Evolutionary conservation across 176 grass and related monocot species (phyloP).

Genomic region (Raddia distichophylla): DNA sequence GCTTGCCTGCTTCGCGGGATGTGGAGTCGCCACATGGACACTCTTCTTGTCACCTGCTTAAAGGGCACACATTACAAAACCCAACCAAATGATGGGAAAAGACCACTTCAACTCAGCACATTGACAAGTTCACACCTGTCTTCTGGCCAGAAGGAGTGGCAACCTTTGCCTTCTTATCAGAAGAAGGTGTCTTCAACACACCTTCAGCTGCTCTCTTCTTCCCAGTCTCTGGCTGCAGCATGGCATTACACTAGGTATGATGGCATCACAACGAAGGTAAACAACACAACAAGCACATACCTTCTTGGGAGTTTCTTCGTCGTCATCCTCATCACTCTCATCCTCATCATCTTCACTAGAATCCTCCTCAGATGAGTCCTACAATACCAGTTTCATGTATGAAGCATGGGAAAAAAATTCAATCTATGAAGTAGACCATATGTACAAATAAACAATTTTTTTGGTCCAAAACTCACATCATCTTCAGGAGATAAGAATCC

Average conservation of each 20-base stretch:
- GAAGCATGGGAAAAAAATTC: neutral
- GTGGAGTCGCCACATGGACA: conserved; percentile 73
- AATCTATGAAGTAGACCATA: neutral
- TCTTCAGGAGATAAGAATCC: conserved; percentile 35
- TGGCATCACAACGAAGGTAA: neutral
- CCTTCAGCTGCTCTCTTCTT: conserved; percentile 65
- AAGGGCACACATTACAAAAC: conserved; percentile 3
- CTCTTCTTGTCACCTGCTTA: conserved; percentile 65
- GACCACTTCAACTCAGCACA: neutral
- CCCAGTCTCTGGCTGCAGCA: conserved; percentile 62
- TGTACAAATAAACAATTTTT: neutral
- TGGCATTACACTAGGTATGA: neutral
- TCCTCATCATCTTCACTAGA: conserved; percentile 42
- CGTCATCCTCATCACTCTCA: conserved; percentile 54
- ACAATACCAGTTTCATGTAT: neutral
- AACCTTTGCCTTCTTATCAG: conserved; percentile 86
- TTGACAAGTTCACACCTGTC: conserved; percentile 45
- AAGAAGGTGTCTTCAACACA: conserved; percentile 53
- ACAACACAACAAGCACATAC: conserved; percentile 23
- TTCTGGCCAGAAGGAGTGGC: conserved; percentile 66
- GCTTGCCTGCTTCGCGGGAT: conserved; percentile 64
- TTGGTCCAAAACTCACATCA: conserved; percentile 35
- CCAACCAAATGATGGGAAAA: neutral
- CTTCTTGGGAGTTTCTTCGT: conserved; percentile 86
- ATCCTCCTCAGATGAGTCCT: conserved; percentile 40